Evolutionary conservation across 331 rosid genomes (phyloP), one percentile per base, ranked within the genome.

Genomic region (Arachis monticola): DNA sequence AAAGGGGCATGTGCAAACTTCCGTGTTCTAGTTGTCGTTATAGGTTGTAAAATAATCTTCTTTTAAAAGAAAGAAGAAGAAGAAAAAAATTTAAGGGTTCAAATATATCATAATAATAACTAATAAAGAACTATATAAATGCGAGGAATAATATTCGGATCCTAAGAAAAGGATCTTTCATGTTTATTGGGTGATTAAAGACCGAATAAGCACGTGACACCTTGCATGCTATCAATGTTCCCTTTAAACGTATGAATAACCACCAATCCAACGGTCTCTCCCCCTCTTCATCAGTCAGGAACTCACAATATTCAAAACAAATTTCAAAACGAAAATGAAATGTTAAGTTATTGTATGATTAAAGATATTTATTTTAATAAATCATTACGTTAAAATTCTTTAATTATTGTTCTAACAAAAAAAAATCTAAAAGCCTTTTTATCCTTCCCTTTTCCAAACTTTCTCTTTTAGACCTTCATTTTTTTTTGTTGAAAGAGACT

Each of bases 101-200:
- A 32, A 32, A 32, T 32, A 32, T 32, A 32, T 32, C 51, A 14
- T 1, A 5, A 65, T 22, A 3, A 22, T 4, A 11, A 65, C 22
- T 17, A 17, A 17, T 30, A 22, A 35, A 8, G 3, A 4, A 10
- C 7, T 17, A 22, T 6, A 59, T 68, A 59, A 75, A 70, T 67
- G 75, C 64, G 6, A 11, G 30, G 62, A 3, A 58, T 58, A 42
- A 80, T 79, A 84, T 87, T 79, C 87, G 87, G 67, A 51, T 63
- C 52, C 50, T 51, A 61, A n/a, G 59, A 69, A 60, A 50, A 46
- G 88, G 73, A 82, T 50, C 83, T 73, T 44, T 74, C 45, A 68
- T 35, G 1, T 7, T 51, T 51, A n/a, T 53, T 58, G 2, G 12
- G 6, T 61, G 70, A 1, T 46, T 32, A 32, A 3, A 32, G 38